phyloP scores from a whole-genome alignment of 805 yeast species.

The Suhomyces xylopsoci region DNA sequence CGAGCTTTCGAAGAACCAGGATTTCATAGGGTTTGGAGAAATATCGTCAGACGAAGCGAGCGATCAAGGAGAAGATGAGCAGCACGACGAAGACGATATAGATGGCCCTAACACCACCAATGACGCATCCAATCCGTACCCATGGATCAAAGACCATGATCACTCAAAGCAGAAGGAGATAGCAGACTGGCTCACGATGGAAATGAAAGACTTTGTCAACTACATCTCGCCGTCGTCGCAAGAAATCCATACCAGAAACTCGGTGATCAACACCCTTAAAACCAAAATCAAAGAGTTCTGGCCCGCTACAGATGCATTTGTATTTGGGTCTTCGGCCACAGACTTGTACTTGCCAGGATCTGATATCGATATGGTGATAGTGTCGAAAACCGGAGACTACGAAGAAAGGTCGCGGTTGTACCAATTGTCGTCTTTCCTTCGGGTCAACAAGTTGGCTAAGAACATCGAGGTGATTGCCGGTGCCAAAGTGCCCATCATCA shows the following conservation, averaged over 20 bases:
- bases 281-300: conserved; percentile 54
- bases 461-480: conserved; percentile 82
- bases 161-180: conserved; percentile 74
- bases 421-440: conserved; percentile 66
- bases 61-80: conserved; percentile 23
- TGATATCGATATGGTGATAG: conserved; percentile 90
- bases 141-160: conserved; percentile 79
- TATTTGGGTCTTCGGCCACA: conserved; percentile 93
- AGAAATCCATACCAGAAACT: conserved; percentile 68
- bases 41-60: conserved; percentile 37
- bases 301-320: conserved; percentile 76
- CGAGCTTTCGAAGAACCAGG: conserved; percentile 45
- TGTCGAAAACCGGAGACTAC: conserved; percentile 56
- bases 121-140: conserved; percentile 40
- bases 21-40: conserved; percentile 55
- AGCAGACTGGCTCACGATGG: conserved; percentile 83
- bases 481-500: conserved; percentile 92
- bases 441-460: conserved; percentile 58
- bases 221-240: conserved; percentile 80
- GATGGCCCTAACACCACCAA: conserved; percentile 17
- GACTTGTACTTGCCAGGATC: conserved; percentile 92
- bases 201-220: conserved; percentile 77
- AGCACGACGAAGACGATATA: conserved; percentile 17
- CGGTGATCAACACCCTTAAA: conserved; percentile 59
- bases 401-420: conserved; percentile 66